Conservation (phyloP, 768 basidiomycete species). For the Mycena rosella region DNA sequence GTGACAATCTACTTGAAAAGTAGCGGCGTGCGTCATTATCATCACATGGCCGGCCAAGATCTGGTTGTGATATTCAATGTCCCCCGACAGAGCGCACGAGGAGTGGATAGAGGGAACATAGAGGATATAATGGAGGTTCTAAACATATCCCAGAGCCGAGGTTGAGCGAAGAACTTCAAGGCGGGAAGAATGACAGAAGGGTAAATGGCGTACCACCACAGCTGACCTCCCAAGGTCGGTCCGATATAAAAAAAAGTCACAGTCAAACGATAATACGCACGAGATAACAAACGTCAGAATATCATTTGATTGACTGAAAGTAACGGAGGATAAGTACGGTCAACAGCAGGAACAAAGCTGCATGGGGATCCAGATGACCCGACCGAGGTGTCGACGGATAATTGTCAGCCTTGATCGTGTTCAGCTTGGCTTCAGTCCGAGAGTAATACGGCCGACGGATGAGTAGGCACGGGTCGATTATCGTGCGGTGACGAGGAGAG, state of each 20-base stretch:
- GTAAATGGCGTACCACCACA: slow-evolving; percentile 1
- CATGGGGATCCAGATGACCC: not conserved
- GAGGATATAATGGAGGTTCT: not conserved
- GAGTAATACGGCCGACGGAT: no score
- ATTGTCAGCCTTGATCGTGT: no score
- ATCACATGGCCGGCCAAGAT: slow-evolving; percentile 12
- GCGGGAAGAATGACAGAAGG: not conserved
- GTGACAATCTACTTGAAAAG: not conserved
- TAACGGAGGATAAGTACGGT: not conserved
- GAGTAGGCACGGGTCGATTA: no score
- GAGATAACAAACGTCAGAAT: slow-evolving; percentile 17
- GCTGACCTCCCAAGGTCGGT: slow-evolving; percentile 5
- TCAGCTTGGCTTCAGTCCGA: no score
- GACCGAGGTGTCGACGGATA: no score
- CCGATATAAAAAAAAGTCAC: not conserved
- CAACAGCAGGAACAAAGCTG: not conserved
- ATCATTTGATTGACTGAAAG: not conserved
- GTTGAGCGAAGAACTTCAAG: not conserved
- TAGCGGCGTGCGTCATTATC: slow-evolving; percentile 17
- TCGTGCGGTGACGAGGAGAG: no score
- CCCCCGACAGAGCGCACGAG: not conserved
- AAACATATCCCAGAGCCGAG: not conserved
- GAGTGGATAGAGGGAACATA: not conserved
- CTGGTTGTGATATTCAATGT: not conserved
- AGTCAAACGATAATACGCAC: slow-evolving; percentile 18